Base-by-base conservation (phyloP, 768 basidiomycete genomes). In the Lentinula lateritia region DNA sequence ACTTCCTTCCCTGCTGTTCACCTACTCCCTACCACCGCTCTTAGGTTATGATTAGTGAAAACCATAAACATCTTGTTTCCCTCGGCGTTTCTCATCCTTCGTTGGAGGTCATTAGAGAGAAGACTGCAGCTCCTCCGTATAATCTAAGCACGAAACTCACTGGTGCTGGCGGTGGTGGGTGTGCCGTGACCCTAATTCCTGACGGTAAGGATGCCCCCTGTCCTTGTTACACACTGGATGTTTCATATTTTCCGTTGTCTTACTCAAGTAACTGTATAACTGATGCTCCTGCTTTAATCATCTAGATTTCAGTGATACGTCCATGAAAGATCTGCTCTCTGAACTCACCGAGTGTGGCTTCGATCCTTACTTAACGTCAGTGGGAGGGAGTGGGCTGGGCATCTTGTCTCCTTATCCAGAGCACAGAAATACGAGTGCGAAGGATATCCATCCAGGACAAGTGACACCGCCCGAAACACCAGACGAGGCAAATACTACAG, bases 131-230 rank as follows among this genome's bases (percentile, higher is more conserved):
- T 9, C 69, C 76, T 63, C 88, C 87, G 7, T 90, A 88, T 74
- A 75, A 76, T 9, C 78, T 98, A 52, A 86, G 86, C 67, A 95
- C 94, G n/a, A 97, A 98, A 77, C 76, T 99, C 61, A 99, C 97
- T 6, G 97, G 97, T 45, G 96, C 97, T 7, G 97, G 97, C 35
- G 97, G 97, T 43, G 97, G 97, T 28, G 97, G 97, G n/a, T 98
- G 97, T 70, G 89, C 95, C 5, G 93, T 98, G 35, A 96, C 95
- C 12, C 83, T 98, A 39, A 81, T 99, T 56, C 97, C 97, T 56
- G 95, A 98, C 75, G 85, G 96, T 95, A 66, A 65, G 88, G 5
- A 39, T 39, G 0, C 9, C 38, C 36, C 13, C 38, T n/a, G 15
- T 32, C 20, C 20, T n/a, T 8, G 38, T 35, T 41, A 7, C 8